These are phyloP conservation scores for Leccinellum albellum DNA, from an alignment of 768 basidiomycete genomes.

Conservation along the genomic window DNA sequence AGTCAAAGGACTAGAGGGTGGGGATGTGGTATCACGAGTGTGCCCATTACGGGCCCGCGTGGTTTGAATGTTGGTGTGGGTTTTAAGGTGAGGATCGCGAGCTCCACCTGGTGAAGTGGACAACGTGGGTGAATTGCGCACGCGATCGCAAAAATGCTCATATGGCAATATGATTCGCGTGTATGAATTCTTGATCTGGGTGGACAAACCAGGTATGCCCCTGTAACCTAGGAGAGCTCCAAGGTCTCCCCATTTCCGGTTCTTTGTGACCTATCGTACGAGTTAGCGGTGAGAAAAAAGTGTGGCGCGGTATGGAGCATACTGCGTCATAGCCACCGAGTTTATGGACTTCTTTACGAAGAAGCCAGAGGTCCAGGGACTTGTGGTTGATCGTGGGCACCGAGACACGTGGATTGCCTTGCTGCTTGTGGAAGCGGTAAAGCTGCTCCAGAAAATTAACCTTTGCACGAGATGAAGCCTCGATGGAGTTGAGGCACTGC, in stretches of 20 bases:
- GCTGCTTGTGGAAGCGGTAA: slow-evolving; percentile 94
- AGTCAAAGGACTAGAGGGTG: slow-evolving; percentile 74
- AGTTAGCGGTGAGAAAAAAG: slow-evolving; percentile 26
- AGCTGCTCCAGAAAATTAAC: slow-evolving; percentile 96
- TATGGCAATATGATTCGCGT: slow-evolving; percentile 92
- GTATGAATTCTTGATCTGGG: slow-evolving; percentile 88
- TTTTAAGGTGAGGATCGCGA: slow-evolving; percentile 52
- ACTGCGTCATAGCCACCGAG: slow-evolving; percentile 87
- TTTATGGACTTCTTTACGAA: slow-evolving; percentile 88
- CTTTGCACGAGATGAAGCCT: slow-evolving; percentile 94
- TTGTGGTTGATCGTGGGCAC: slow-evolving; percentile 93
- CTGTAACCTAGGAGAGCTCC: slow-evolving; percentile 81
- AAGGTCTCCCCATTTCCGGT: slow-evolving; percentile 85
- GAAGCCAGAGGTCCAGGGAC: slow-evolving; percentile 87
- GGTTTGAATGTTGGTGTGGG: slow-evolving; percentile 47
- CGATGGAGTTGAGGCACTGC: slow-evolving; percentile 93
- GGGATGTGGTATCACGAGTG: slow-evolving; percentile 47
- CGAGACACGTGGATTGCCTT: slow-evolving; percentile 85
- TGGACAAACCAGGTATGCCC: slow-evolving; percentile 76
- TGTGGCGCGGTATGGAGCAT: slow-evolving; percentile 29
- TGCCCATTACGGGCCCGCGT: slow-evolving; percentile 36
- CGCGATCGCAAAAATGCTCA: slow-evolving; percentile 82
- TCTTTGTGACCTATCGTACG: slow-evolving; percentile 63
- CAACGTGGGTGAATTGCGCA: slow-evolving; percentile 57
- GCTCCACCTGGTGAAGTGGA: slow-evolving; percentile 37